Conservation (phyloP, 345 rosid genomes). For the Corymbia maculata region DNA sequence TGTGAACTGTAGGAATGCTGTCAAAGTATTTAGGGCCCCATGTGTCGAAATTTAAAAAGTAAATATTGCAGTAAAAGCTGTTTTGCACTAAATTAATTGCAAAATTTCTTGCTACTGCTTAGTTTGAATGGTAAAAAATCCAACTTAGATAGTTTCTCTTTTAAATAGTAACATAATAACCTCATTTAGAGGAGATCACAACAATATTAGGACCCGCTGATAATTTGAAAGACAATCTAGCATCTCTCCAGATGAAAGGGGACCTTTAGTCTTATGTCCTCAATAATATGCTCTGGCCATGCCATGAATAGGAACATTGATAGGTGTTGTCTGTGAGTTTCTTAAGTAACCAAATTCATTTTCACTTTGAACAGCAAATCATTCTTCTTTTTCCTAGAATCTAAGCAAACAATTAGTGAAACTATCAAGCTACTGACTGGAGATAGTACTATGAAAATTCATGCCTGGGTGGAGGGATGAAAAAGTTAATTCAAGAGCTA, state of each 20-base stretch:
- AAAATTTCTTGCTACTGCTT: not conserved
- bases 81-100: not conserved
- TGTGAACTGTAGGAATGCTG: not conserved
- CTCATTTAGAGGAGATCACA: not conserved
- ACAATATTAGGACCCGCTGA: not conserved
- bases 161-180: not conserved
- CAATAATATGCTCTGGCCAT: not conserved
- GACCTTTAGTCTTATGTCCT: not conserved
- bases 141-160: not conserved
- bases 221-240: not conserved
- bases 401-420: not conserved
- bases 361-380: not conserved
- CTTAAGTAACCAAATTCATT: not conserved
- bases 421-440: not conserved
- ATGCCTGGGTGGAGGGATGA: not conserved
- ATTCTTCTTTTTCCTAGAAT: not conserved
- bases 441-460: not conserved
- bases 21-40: not conserved
- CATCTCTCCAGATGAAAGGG: not conserved
- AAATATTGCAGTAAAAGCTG: not conserved
- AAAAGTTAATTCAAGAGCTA: not conserved
- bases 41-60: not conserved
- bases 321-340: not conserved
- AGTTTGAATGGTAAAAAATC: not conserved
- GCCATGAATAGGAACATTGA: not conserved